Evolutionary conservation across 306 rosid genomes (phyloP).

Genomic region (Corylus heterophylla): DNA sequence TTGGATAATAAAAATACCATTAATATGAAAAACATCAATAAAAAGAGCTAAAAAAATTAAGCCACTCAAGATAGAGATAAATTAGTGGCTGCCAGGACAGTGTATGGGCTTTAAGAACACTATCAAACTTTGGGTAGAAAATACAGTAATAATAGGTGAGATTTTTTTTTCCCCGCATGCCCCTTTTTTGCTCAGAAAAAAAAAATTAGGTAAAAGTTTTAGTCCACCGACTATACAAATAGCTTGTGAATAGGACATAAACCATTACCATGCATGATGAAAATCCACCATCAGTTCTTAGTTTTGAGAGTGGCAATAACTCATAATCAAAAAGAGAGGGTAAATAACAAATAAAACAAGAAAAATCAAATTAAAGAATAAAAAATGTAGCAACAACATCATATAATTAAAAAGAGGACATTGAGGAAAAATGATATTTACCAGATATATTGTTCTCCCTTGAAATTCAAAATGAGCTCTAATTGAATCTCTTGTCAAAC

Average conservation of each 20-base stretch:
- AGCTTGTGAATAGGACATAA: not conserved
- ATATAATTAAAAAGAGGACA: constrained; percentile 12
- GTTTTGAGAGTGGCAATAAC: not conserved
- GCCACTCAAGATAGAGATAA: not conserved
- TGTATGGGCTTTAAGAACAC: not conserved
- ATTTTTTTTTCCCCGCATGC: not conserved
- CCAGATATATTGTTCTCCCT: constrained; percentile 85
- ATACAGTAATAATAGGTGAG: not conserved
- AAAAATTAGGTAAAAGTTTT: not conserved
- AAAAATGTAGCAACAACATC: not conserved
- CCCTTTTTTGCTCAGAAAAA: too few relatives aligned
- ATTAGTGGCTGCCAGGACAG: not conserved
- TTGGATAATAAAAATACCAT: not conserved
- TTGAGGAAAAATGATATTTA: constrained; percentile 11
- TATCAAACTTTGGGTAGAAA: not conserved
- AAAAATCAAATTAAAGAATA: not conserved
- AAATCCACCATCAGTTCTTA: not conserved
- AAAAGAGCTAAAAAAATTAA: not conserved
- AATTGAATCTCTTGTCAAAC: constrained; percentile 91
- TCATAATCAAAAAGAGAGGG: not conserved
- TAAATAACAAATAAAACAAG: constrained; percentile 1
- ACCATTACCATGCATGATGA: not conserved
- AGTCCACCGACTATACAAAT: not conserved
- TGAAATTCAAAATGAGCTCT: constrained; percentile 88
- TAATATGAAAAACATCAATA: not conserved